Percentiles rank a stretch among this genome's conserved stretches.
phyloP scores from a whole-genome alignment of 192 early-diverging fungal species.

The Umbelopsis sp. region DNA sequence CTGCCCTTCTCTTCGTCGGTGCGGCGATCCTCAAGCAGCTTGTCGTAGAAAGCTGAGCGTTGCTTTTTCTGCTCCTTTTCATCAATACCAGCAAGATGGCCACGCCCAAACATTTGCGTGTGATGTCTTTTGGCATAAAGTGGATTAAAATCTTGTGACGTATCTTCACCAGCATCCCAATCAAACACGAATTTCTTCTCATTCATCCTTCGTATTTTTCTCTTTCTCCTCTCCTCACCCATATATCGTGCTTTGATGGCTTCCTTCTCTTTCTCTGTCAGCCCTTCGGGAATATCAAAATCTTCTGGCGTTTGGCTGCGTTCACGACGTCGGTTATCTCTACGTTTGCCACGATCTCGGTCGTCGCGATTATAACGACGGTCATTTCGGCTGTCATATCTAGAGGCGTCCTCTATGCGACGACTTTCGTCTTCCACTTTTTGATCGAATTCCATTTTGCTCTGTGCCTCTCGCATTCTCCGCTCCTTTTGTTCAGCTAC shows the following conservation, averaged over 20 bases:
- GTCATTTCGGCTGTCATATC: conserved; percentile 24
- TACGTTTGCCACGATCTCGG: conserved; percentile 35
- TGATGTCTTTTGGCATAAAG: conserved; percentile 78
- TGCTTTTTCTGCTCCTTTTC: conserved; percentile 71
- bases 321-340: conserved; percentile 23
- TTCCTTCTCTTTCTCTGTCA: conserved; percentile 45
- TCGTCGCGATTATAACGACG: conserved; percentile 30
- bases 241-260: conserved; percentile 75
- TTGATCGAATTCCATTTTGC: conserved; percentile 55
- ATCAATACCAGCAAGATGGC: conserved; percentile 86
- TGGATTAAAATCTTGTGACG: conserved; percentile 90
- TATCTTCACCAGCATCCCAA: conserved; percentile 96
- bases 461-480: conserved; percentile 68
- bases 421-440: conserved; percentile 45
- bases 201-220: conserved; percentile 81
- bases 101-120: conserved; percentile 85
- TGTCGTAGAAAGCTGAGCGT: conserved; percentile 70
- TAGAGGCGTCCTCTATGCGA: conserved; percentile 43
- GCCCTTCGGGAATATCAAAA: conserved; percentile 18
- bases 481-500: conserved; percentile 69
- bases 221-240: conserved; percentile 74
- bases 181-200: conserved; percentile 98
- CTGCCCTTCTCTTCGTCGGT: conserved; percentile 62
- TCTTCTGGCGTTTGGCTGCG: not conserved
- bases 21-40: conserved; percentile 61